A percentile compares a stretch with the other conserved stretches of the same genome.
Evolutionary conservation across 2,329 filamentous ascomycete genomes (phyloP).

Genomic region (Arthroderma sp.): DNA sequence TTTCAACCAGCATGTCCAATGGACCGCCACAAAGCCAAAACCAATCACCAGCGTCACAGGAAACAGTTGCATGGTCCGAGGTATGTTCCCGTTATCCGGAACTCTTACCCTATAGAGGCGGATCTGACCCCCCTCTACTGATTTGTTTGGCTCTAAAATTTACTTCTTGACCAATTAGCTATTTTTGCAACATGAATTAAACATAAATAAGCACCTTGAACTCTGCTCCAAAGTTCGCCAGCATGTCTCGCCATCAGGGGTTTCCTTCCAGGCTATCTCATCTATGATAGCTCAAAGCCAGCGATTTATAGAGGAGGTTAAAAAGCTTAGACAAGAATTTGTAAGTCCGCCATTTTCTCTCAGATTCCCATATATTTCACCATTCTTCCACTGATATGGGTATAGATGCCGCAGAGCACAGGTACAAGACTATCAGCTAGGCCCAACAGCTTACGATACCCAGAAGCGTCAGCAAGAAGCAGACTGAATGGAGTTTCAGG

Average conservation of each 20-base stretch:
- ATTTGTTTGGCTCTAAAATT: slow-evolving; percentile 5
- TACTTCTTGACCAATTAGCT: slow-evolving; percentile 22
- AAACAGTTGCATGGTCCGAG: neutral
- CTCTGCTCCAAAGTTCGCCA: slow-evolving; percentile 27
- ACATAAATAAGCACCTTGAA: slow-evolving; percentile 30
- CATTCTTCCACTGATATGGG: neutral
- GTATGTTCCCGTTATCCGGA: neutral
- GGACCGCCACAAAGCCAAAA: neutral
- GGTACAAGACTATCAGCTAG: slow-evolving; percentile 10
- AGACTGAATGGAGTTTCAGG: neutral
- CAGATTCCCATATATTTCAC: neutral
- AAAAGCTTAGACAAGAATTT: slow-evolving; percentile 25
- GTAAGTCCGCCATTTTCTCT: slow-evolving; percentile 19
- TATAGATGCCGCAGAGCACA: slow-evolving; percentile 15
- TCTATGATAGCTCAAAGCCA: slow-evolving; percentile 31
- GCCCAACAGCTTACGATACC: neutral
- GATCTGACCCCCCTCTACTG: neutral
- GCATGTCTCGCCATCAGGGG: slow-evolving; percentile 20
- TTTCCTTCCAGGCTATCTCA: slow-evolving; percentile 23
- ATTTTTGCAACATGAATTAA: slow-evolving; percentile 30
- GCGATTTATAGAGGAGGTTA: slow-evolving; percentile 28
- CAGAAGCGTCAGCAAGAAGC: neutral
- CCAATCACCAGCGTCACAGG: neutral
- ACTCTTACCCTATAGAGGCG: neutral
- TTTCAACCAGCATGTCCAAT: neutral